A percentile compares a stretch with the other conserved stretches of the same genome.
phyloP scores from a whole-genome alignment of 1,284 basidiomycete genomes.

The Fomitopsis betulina region DNA sequence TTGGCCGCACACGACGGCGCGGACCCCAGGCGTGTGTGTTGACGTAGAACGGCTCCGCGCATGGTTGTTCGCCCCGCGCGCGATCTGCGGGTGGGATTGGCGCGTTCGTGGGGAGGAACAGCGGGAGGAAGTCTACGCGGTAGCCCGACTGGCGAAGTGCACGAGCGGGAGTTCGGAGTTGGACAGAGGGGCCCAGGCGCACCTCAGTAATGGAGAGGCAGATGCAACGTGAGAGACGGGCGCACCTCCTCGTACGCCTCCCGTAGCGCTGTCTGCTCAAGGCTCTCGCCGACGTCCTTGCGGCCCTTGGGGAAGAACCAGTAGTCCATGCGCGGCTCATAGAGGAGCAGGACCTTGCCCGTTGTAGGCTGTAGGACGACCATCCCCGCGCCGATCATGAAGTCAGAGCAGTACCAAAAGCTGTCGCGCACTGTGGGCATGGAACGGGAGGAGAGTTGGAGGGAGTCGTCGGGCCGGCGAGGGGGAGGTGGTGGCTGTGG shows the following conservation, averaged over 20 bases:
- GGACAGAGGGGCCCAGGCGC: background rate
- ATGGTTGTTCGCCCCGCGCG: slow-evolving; percentile 14
- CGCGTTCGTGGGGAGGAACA: slow-evolving; percentile 34
- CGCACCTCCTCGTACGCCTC: slow-evolving; percentile 64
- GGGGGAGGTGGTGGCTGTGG: no score
- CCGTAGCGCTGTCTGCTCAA: slow-evolving; percentile 52
- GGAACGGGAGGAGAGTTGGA: slow-evolving; percentile 19
- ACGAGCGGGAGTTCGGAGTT: background rate
- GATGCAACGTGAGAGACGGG: background rate
- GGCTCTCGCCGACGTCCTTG: slow-evolving; percentile 57
- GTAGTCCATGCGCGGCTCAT: slow-evolving; percentile 30
- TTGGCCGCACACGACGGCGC: background rate
- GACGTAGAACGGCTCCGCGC: slow-evolving; percentile 46
- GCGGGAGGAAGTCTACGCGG: slow-evolving; percentile 42
- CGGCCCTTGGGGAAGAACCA: slow-evolving; percentile 62
- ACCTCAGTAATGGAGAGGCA: background rate
- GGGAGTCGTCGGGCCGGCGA: background rate
- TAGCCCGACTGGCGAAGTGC: slow-evolving; percentile 44
- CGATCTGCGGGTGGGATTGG: slow-evolving; percentile 31
- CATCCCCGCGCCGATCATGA: slow-evolving; percentile 56
- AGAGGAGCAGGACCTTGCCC: slow-evolving; percentile 37
- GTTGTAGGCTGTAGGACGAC: slow-evolving; percentile 50
- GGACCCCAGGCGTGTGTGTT: slow-evolving; percentile 29
- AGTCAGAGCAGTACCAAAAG: slow-evolving; percentile 42
- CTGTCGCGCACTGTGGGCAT: slow-evolving; percentile 33